Evolutionary conservation across 2,329 filamentous ascomycete genomes (phyloP).

Genomic region (Paradendryphiella salina): DNA sequence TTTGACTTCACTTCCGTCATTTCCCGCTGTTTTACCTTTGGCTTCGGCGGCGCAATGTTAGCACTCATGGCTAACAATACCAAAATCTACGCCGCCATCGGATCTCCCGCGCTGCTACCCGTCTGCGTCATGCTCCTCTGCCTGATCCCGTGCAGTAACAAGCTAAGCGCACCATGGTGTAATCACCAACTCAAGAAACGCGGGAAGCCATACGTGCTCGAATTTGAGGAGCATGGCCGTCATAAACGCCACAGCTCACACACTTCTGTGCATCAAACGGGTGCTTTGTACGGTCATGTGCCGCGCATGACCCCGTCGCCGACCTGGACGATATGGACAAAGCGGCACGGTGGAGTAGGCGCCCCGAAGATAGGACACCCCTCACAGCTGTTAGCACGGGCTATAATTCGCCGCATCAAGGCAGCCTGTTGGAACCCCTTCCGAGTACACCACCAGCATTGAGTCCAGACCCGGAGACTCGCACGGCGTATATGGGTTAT

Average conservation of each 20-base stretch:
- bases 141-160: slow-evolving; percentile 37
- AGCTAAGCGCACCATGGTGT: slow-evolving; percentile 34
- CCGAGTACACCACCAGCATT: slow-evolving; percentile 20
- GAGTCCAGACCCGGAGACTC: slow-evolving; percentile 9
- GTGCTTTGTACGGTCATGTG: neutral
- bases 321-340: slow-evolving; percentile 3
- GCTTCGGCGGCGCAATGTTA: slow-evolving; percentile 37
- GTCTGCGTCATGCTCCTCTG: slow-evolving; percentile 45
- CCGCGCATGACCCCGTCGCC: neutral
- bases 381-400: slow-evolving; percentile 19
- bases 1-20: slow-evolving; percentile 48
- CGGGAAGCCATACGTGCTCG: slow-evolving; percentile 37
- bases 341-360: slow-evolving; percentile 10
- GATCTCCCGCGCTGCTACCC: slow-evolving; percentile 42
- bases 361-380: slow-evolving; percentile 8
- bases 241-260: slow-evolving; percentile 20
- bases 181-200: slow-evolving; percentile 38
- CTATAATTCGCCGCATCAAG: slow-evolving; percentile 19
- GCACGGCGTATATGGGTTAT: slow-evolving; percentile 2
- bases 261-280: slow-evolving; percentile 14
- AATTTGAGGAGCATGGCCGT: slow-evolving; percentile 35
- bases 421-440: slow-evolving; percentile 24
- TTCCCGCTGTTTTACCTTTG: slow-evolving; percentile 32
- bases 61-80: slow-evolving; percentile 32
- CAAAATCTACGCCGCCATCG: slow-evolving; percentile 32